A percentile compares a stretch with the other conserved stretches of the same genome.
Evolutionary conservation across 805 yeast species (phyloP).

Genomic region (Maudiozyma bulderi): DNA sequence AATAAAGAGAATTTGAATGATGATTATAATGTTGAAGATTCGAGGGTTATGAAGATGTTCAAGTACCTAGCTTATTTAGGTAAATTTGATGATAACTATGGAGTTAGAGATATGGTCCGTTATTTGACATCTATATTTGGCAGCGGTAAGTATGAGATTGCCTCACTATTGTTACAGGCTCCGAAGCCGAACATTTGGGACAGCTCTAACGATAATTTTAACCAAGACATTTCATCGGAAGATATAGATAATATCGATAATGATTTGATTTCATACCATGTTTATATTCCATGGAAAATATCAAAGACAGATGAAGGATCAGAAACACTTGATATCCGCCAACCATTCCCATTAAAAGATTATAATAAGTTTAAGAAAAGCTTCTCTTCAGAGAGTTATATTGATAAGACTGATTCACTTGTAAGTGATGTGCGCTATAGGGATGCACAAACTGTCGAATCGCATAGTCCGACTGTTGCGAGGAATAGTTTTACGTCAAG

Average conservation of each 20-base stretch:
- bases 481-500: conserved; percentile 9
- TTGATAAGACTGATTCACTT: not conserved
- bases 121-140: conserved; percentile 53
- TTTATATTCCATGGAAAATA: conserved; percentile 14
- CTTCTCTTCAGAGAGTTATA: conserved; percentile 22
- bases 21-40: conserved; percentile 22
- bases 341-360: conserved; percentile 33
- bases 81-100: conserved; percentile 65
- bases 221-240: not conserved
- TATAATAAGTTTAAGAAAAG: conserved; percentile 30
- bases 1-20: conserved; percentile 11
- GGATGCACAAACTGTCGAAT: not conserved
- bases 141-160: conserved; percentile 46
- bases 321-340: conserved; percentile 25
- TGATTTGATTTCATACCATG: conserved; percentile 5
- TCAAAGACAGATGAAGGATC: conserved; percentile 3
- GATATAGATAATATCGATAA: conserved; percentile 3
- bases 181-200: conserved; percentile 43
- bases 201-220: not conserved
- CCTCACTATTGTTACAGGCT: conserved; percentile 62
- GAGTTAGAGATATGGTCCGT: conserved; percentile 79
- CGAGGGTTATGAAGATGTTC: conserved; percentile 43
- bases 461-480: not conserved
- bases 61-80: conserved; percentile 52
- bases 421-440: too few relatives aligned